Base-by-base conservation (phyloP, 306 rosid genomes). In the Dalbergia cochinchinensis region DNA sequence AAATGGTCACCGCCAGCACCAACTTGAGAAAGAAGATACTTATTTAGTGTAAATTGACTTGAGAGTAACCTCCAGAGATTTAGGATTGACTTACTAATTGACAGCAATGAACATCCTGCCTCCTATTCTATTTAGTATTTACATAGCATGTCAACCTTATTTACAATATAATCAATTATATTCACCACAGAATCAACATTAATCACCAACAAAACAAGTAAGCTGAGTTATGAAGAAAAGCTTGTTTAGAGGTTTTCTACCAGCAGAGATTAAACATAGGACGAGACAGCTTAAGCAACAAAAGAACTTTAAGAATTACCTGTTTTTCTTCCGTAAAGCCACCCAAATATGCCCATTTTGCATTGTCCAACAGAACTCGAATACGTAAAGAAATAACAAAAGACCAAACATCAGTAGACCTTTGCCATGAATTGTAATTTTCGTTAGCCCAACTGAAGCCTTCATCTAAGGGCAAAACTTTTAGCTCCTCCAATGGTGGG, bases 391-490 rank as follows among this genome's bases (percentile, higher is more conserved):
- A 91, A 78, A 95, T 7, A 74, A 92, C 94, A 57, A 87, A 94
- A 33, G 97, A 92, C 99, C 99, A 94, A 31, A 94, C 97, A 84
- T 94, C 99, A 58, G 92, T 76, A 63, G 86, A 83, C 85, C 99
- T 90, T 81, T 94, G 99, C 85, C 69, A 68, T 15, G 97, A 91
- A 82, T 83, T 94, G 78, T 94, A 94, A 79, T 92, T 92, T 73
- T 91, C 99, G 79, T 87, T 91, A 47, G 99, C 97, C 99, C 99
- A 94, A 78, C 94, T 89, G 82, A 94, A 94, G 26, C 89, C 89
- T 79, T 94, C 97, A 79, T 94, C 99, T 6, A 97, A 87, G 34
- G 95, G 97, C 89, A 94, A 88, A 80, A 92, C 89, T 80, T 84
- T 91, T 14, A 90, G 85, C 83, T 85, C 97, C 76, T 92, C 97